These are phyloP conservation scores for Aphanocladium album DNA, from an alignment of 2,329 filamentous ascomycete genomes.

Conservation along the genomic window DNA sequence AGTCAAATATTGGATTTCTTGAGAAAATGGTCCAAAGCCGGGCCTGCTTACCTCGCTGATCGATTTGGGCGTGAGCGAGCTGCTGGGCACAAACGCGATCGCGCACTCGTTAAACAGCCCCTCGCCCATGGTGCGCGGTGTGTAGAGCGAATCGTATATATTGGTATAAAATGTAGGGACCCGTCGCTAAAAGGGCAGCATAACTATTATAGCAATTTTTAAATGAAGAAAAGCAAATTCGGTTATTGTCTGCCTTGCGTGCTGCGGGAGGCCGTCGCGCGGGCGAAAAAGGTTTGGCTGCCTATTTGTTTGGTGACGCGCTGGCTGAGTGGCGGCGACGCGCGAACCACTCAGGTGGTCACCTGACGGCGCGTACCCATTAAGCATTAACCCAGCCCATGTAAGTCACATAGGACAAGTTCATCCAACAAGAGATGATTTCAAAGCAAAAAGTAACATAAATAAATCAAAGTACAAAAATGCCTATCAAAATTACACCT, in stretches of 20 bases:
- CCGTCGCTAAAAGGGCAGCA: neutral
- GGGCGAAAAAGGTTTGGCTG: constrained; percentile 8
- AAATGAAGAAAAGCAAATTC: neutral
- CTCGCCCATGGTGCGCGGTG: constrained; percentile 24
- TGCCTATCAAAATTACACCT: neutral
- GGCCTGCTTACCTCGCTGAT: constrained; percentile 34
- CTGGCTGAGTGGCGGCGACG: constrained; percentile 22
- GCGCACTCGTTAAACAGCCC: constrained; percentile 38
- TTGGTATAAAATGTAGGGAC: neutral
- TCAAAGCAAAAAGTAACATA: too few relatives aligned
- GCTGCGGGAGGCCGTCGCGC: neutral
- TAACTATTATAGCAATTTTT: neutral
- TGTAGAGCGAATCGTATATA: neutral
- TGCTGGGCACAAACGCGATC: constrained; percentile 43
- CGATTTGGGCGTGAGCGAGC: constrained; percentile 32
- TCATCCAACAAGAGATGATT: too few relatives aligned
- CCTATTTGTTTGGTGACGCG: constrained; percentile 14
- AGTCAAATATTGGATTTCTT: neutral
- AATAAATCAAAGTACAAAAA: neutral
- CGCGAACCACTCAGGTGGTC: constrained; percentile 34
- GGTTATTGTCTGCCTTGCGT: neutral
- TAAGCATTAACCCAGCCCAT: neutral
- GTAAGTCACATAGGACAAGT: too few relatives aligned
- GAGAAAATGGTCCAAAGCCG: too few relatives aligned
- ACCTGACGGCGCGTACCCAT: constrained; percentile 23